Conservation (phyloP, 495 filamentous ascomycete species). For the Usnea hakonensis region DNA sequence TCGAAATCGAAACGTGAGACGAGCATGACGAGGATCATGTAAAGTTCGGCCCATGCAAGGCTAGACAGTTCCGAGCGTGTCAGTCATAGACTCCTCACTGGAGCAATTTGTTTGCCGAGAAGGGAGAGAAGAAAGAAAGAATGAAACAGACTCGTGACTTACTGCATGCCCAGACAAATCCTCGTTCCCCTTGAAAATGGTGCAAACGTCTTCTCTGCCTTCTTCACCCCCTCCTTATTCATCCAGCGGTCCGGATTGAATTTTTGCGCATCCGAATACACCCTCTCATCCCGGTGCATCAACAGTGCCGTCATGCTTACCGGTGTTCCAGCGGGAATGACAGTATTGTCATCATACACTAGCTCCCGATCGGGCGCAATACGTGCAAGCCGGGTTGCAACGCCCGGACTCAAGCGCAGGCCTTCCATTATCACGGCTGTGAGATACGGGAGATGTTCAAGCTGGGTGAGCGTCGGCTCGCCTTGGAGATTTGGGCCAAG, state of each 20-base stretch:
- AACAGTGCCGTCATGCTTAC: conserved; percentile 21
- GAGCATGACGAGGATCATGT: conserved; percentile 26
- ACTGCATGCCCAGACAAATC: conserved; percentile 16
- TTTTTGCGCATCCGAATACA: conserved; percentile 14
- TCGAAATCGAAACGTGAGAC: conserved; percentile 30
- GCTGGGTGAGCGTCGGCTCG: conserved; percentile 2
- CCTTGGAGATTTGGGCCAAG: not conserved
- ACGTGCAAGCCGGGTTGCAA: conserved; percentile 16
- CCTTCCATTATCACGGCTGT: conserved; percentile 31
- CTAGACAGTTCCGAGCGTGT: too few species aligned
- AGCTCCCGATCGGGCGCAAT: too few species aligned
- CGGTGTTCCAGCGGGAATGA: conserved; percentile 13
- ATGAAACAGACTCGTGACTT: too few species aligned
- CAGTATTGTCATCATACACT: not conserved
- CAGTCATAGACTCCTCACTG: too few species aligned
- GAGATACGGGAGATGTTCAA: conserved; percentile 34
- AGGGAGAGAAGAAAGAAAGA: too few species aligned
- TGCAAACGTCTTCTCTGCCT: not conserved
- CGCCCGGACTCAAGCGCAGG: conserved; percentile 29
- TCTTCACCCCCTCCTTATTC: not conserved
- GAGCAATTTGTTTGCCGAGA: too few species aligned
- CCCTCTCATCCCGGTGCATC: conserved; percentile 12
- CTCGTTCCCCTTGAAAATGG: conserved; percentile 8
- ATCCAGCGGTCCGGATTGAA: conserved; percentile 25
- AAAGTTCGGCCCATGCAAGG: conserved; percentile 34